Conservation (phyloP, 2,329 filamentous ascomycete species). For the Claviceps paspali region DNA sequence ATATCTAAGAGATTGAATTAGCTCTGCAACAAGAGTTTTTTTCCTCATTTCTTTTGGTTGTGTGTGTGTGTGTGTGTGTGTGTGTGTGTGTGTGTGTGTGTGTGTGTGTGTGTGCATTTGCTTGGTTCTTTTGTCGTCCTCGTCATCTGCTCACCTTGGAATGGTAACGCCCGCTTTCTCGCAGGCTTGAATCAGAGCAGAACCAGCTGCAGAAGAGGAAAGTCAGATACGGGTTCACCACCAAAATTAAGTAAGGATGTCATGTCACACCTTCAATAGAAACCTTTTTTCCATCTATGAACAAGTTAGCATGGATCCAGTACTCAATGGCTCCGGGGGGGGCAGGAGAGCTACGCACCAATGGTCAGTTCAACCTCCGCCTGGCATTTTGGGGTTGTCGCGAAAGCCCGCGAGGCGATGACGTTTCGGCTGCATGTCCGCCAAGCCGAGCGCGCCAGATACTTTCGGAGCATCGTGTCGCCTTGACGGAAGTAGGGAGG, state of each 20-base stretch:
- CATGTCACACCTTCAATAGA: slow-evolving; percentile 75
- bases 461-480: slow-evolving; percentile 54
- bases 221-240: slow-evolving; percentile 19
- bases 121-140: no score
- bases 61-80: no score
- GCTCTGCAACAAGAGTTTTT: neutral
- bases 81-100: no score
- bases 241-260: slow-evolving; percentile 5
- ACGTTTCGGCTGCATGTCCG: slow-evolving; percentile 44
- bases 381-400: slow-evolving; percentile 59
- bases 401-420: slow-evolving; percentile 61
- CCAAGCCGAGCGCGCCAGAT: slow-evolving; percentile 53
- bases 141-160: slow-evolving; percentile 46
- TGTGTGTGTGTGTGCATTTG: no score
- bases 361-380: slow-evolving; percentile 96
- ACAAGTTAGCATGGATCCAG: slow-evolving; percentile 16
- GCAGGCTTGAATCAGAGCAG: slow-evolving; percentile 95
- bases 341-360: slow-evolving; percentile 36
- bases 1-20: slow-evolving; percentile 46
- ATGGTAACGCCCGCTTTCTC: slow-evolving; percentile 89
- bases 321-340: slow-evolving; percentile 16
- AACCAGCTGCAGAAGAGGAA: slow-evolving; percentile 52
- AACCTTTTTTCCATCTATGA: slow-evolving; percentile 86
- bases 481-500: slow-evolving; percentile 34
- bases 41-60: no score